These are phyloP conservation scores for Boletus tomentosulus DNA, from an alignment of 768 basidiomycete species.

Conservation along the genomic window DNA sequence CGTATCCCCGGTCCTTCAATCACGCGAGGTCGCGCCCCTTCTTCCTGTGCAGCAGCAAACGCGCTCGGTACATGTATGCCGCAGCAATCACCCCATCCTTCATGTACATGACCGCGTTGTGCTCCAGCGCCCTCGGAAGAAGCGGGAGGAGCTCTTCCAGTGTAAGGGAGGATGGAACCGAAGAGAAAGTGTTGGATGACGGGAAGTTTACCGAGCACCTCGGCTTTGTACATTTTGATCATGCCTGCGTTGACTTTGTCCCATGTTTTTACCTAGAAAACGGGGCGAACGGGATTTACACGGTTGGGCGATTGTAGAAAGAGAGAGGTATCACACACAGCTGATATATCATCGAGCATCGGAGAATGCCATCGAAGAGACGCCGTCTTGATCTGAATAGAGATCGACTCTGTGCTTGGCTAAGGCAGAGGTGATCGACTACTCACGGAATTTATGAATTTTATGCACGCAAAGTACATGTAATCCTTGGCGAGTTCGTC, in stretches of 20 bases:
- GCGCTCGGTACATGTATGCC: conserved; percentile 82
- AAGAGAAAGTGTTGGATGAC: conserved; percentile 97
- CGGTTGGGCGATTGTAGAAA: not conserved
- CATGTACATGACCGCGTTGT: conserved; percentile 31
- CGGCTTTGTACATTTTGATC: conserved; percentile 96
- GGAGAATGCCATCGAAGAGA: conserved; percentile 97
- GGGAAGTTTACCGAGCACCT: conserved; percentile 92
- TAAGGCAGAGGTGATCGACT: not conserved
- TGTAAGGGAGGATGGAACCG: conserved; percentile 71
- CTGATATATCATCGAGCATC: conserved; percentile 98
- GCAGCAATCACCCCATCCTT: conserved; percentile 88
- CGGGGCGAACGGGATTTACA: not conserved
- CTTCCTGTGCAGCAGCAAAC: conserved; percentile 67
- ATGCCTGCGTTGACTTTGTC: conserved; percentile 95
- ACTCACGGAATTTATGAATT: conserved; percentile 89
- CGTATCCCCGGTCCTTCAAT: conserved; percentile 62
- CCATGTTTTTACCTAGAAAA: conserved; percentile 75
- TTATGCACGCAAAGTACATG: conserved; percentile 96
- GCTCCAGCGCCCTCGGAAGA: conserved; percentile 19
- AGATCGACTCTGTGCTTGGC: not conserved
- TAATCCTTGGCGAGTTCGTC: conserved; percentile 91
- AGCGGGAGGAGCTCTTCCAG: conserved; percentile 48
- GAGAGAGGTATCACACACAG: conserved; percentile 36
- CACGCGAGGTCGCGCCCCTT: conserved; percentile 32
- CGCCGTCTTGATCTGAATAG: conserved; percentile 81